Conservation (phyloP, 768 basidiomycete genomes). For the Podaxis sp. region DNA sequence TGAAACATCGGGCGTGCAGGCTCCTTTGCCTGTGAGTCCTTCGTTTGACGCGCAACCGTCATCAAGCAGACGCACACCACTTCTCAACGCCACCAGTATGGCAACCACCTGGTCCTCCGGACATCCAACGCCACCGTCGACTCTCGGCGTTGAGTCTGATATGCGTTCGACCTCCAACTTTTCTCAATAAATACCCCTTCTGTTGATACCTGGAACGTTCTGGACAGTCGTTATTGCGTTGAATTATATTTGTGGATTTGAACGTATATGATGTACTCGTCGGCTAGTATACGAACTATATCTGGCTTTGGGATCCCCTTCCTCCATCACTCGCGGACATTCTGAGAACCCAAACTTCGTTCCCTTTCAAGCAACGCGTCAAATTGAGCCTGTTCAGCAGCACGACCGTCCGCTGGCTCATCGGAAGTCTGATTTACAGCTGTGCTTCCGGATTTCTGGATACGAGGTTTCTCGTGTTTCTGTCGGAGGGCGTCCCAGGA, state of each 20-base stretch:
- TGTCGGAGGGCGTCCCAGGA: constrained; percentile 67
- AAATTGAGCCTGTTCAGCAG: constrained; percentile 49
- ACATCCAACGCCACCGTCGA: background rate
- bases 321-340: background rate
- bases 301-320: constrained; percentile 7
- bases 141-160: constrained; percentile 4
- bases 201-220: background rate
- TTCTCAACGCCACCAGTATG: background rate
- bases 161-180: constrained; percentile 8
- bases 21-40: constrained; percentile 36
- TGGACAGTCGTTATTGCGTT: background rate
- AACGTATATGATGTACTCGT: background rate
- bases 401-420: constrained; percentile 26
- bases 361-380: constrained; percentile 58
- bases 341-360: constrained; percentile 31
- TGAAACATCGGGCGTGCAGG: constrained; percentile 16
- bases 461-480: constrained; percentile 9
- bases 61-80: constrained; percentile 14
- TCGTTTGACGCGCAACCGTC: constrained; percentile 27
- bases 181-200: constrained; percentile 1
- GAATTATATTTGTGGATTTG: background rate
- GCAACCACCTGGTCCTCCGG: background rate
- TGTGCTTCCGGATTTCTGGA: background rate
- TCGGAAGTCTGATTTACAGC: constrained; percentile 11
- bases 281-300: constrained; percentile 6